Evolutionary conservation across 1,139 yeast genomes (phyloP), one percentile per base, ranked within the genome.

Genomic region (Debaryomycetaceae sp.): DNA sequence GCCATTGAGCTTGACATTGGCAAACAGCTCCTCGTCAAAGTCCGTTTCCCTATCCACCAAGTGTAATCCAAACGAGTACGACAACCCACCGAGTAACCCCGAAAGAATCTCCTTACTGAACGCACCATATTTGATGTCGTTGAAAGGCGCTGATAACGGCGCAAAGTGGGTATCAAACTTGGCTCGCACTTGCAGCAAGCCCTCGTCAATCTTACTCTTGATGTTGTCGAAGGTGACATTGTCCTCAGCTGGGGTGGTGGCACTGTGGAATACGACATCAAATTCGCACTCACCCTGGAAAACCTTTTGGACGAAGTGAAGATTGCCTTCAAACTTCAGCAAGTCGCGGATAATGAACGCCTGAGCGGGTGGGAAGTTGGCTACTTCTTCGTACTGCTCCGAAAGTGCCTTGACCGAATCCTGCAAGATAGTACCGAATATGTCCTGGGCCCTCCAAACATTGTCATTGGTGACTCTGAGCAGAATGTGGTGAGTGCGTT

Each of bases 11-110:
- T 70, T 61, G 16, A 72, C 67, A 12, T 73, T 73, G 38, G 72
- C 76, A 51, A 76, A 77, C 2, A 74, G 67, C 12, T 76, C 79
- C 36, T 82, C 91, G 41, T 82, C 85, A 22, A 81, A 61, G 5
- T 68, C 63, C 2, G 88, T 75, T 3, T 69, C 68, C 43, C 95
- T 66, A 48, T 88, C 96, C 11, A 89, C 95, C 31, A 83, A 49
- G 35, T 83, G 86, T 34, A 80, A 83, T n/a, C 98, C 98, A 46
- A 85, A 69, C 46, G 83, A 83, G 53, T 86, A 89, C 1, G 95
- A 84, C 33, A 91, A 70, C 7, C 97, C 97, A 10, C 97, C 98
- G 34, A 86, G 57, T 29, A 91, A 63, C 30, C 91, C 91, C 0
- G 96, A 83, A 12, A 91, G 52, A 25, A 86, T 62, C 44, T 84